Percentiles rank a stretch among this genome's conserved stretches.
Conservation (phyloP, 2,329 filamentous ascomycete species). For the Aspergillus oerlinghausenensis region DNA sequence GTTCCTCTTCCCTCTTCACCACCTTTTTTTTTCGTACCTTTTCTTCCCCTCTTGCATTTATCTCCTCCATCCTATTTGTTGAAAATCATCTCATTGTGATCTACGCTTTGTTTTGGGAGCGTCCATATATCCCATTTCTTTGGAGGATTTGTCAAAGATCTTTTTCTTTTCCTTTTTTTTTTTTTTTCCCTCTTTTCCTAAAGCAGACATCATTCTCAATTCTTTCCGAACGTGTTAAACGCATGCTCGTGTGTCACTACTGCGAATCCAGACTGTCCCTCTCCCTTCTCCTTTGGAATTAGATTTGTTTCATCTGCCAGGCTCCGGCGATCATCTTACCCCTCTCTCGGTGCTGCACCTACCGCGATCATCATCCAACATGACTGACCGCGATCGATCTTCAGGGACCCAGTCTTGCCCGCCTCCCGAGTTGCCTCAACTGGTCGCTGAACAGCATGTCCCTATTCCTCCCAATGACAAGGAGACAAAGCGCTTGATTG, state of each 20-base stretch:
- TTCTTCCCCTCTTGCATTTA: background rate
- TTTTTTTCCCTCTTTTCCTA: background rate
- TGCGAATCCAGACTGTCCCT: background rate
- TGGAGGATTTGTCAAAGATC: background rate
- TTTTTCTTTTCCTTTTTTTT: too few relatives aligned
- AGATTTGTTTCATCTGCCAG: background rate
- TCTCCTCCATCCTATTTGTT: background rate
- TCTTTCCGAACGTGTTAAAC: background rate
- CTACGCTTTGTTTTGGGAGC: background rate
- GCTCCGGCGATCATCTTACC: slow-evolving; percentile 2
- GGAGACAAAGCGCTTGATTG: slow-evolving; percentile 84
- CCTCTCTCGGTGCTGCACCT: slow-evolving; percentile 3
- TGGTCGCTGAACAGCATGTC: slow-evolving; percentile 87
- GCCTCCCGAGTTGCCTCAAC: slow-evolving; percentile 80
- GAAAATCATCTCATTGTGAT: background rate
- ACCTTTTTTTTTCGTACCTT: slow-evolving; percentile 2
- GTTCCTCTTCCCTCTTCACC: background rate
- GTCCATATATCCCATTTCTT: background rate
- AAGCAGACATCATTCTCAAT: background rate
- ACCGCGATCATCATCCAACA: slow-evolving; percentile 3
- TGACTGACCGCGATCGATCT: slow-evolving; percentile 23
- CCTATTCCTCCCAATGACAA: slow-evolving; percentile 84
- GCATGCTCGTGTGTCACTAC: background rate
- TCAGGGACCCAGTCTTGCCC: slow-evolving; percentile 91
- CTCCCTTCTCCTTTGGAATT: background rate